Conservation (phyloP, 192 early-diverging fungal genomes). For the Spizellomyces punctatus region DNA sequence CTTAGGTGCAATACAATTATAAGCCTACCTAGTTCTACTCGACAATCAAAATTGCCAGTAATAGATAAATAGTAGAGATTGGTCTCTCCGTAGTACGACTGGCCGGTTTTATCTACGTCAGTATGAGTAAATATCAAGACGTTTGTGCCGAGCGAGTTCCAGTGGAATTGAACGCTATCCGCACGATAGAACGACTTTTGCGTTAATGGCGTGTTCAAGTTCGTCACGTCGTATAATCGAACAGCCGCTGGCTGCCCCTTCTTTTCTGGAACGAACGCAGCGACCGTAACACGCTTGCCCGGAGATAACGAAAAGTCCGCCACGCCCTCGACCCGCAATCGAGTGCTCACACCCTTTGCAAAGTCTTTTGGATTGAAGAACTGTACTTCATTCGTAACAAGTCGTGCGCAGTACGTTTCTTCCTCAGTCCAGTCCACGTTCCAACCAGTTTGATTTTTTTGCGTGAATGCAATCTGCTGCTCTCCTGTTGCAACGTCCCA, state of each 20-base stretch:
- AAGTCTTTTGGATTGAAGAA: constrained; percentile 76
- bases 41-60: constrained; percentile 90
- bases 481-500: constrained; percentile 76
- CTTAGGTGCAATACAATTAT: background rate
- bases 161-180: constrained; percentile 89
- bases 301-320: constrained; percentile 86
- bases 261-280: constrained; percentile 86
- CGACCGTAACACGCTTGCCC: constrained; percentile 78
- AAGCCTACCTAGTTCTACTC: constrained; percentile 65
- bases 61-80: constrained; percentile 89
- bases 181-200: constrained; percentile 96
- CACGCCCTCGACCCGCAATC: constrained; percentile 83
- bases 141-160: constrained; percentile 82
- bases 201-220: constrained; percentile 69
- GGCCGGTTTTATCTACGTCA: constrained; percentile 92
- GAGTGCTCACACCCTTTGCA: constrained; percentile 48
- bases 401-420: constrained; percentile 83
- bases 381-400: constrained; percentile 86
- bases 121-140: constrained; percentile 91
- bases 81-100: constrained; percentile 98
- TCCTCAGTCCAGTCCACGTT: constrained; percentile 94
- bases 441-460: constrained; percentile 78
- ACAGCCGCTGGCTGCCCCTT: constrained; percentile 78
- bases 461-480: constrained; percentile 71
- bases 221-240: constrained; percentile 80